Evolutionary conservation across 768 basidiomycete species (phyloP), one percentile per base, ranked within the genome.

Genomic region (Nidularia sp.): DNA sequence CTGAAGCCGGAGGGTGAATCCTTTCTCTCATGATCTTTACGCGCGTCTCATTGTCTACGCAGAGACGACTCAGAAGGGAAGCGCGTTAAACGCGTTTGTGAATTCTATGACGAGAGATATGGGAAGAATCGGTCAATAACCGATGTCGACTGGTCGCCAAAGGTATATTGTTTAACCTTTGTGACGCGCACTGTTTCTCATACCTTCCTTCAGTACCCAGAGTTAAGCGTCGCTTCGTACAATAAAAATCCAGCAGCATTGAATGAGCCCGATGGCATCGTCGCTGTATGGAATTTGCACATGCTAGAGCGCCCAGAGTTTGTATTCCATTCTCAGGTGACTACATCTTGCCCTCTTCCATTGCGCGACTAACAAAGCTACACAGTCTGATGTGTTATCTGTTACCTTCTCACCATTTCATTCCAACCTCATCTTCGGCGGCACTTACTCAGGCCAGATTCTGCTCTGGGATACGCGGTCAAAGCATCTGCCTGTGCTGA

Each of bases 371-470:
- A 41, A 66, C 42, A n/a, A 34, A 49, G 49, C 12, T 22, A 18
- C 45, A 5, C 66, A 98, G 97, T 98, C 97, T 45, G 97, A 99
- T 62, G 94, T 98, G 34, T 83, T 99, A 15, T 97, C 96, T 0
- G 92, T 98, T 5, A 86, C 88, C 6, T 98, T 98, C 67, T 98
- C 97, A 0, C 95, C 97, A 0, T 98, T 97, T 70, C 96, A 99
- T 67, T 90, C 97, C 1, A 98, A 97, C 61, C 83, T 98, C 13
- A 81, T 99, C 36, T 97, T 98, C 56, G 97, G 97, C 49, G 97
- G 97, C 22, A 98, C 97, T n/a, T 98, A 98, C 66, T 98, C 97
- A 31, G 97, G 97, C 13, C 97, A 98, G 70, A 95, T 99, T 55
- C 74, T 99, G 29, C 80, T 98, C 0, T 99, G 97, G 97, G 97